Base-by-base conservation (phyloP, 768 basidiomycete species). In the Boletus tomentosulus region DNA sequence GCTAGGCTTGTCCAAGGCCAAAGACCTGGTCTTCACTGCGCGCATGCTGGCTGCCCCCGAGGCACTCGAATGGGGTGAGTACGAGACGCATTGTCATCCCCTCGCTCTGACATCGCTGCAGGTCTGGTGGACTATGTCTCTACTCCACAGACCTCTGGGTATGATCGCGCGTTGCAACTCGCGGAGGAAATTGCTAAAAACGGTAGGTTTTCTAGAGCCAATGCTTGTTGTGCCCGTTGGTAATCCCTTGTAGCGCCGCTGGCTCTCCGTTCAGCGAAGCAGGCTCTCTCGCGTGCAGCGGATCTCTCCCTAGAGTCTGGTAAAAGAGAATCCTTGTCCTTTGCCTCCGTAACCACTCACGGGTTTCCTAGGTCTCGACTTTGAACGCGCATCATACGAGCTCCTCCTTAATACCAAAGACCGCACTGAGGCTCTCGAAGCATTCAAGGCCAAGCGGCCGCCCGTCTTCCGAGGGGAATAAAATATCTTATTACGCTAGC, bases 381-480 rank as follows among this genome's bases (percentile, higher is more conserved):
- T 95, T 57, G 94, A 97, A 69, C 78, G 89, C 34, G 84, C 85
- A 6, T 83, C 88, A 12, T 98, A 98, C 56, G 88, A 96, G 59
- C 78, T 81, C 3, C 76, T 98, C 19, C 74, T 97, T 22, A 76
- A 78, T 33, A 86, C 79, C 7, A 77, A 82, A 57, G 94, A 98
- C 67, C 81, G 94, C 19, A 59, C 78, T 6, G 94, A 98, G 71
- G 94, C 93, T 4, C 74, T 97, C 37, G 71, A 82, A 49, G 94
- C 94, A 13, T 97, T 96, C 74, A 84, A 78, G 62, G 88, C 89
- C 71, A 95, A 94, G 68, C 76, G 93, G 39, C 70, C 71, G 11
- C 90, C 93, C 0, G 68, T 84, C 31, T 96, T 94, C 72, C 84
- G 76, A 64, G 93, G 93, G 15, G 86, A 91, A 77, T 94, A 72